Evolutionary conservation across 2,329 filamentous ascomycete genomes (phyloP).

Genomic region (Fusarium metavorans): DNA sequence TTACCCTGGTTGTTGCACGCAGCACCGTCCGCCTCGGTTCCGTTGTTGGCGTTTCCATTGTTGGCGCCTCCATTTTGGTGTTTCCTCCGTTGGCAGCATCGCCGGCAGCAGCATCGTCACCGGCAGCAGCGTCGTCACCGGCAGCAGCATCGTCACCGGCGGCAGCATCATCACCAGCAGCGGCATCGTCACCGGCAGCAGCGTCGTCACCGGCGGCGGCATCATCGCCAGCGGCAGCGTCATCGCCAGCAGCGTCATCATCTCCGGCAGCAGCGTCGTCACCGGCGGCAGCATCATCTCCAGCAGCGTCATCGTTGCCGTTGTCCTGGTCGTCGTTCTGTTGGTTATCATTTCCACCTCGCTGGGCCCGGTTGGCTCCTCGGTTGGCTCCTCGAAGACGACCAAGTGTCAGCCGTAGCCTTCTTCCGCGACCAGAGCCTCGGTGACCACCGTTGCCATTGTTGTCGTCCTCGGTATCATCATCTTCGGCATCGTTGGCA

Average conservation of each 20-base stretch:
- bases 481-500: background rate
- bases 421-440: background rate
- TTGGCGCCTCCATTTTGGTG: background rate
- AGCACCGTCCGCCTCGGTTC: background rate
- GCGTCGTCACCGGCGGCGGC: slow-evolving; percentile 49
- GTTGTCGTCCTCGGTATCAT: background rate
- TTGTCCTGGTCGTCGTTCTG: background rate
- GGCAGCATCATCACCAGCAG: background rate
- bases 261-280: slow-evolving; percentile 49
- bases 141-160: slow-evolving; percentile 16
- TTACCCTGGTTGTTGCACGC: background rate
- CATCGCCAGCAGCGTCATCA: slow-evolving; percentile 20
- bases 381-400: background rate
- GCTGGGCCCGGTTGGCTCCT: background rate
- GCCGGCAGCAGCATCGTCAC: background rate
- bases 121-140: background rate
- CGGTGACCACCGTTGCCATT: background rate
- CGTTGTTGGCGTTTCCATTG: background rate
- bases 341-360: background rate
- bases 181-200: slow-evolving; percentile 37
- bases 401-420: background rate
- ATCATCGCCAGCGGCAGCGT: slow-evolving; percentile 33
- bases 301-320: background rate
- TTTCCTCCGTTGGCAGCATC: background rate
- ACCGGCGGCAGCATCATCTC: slow-evolving; percentile 44